These are phyloP conservation scores for Aspergillus wentii DNA, from an alignment of 495 filamentous ascomycete species.

Conservation along the genomic window DNA sequence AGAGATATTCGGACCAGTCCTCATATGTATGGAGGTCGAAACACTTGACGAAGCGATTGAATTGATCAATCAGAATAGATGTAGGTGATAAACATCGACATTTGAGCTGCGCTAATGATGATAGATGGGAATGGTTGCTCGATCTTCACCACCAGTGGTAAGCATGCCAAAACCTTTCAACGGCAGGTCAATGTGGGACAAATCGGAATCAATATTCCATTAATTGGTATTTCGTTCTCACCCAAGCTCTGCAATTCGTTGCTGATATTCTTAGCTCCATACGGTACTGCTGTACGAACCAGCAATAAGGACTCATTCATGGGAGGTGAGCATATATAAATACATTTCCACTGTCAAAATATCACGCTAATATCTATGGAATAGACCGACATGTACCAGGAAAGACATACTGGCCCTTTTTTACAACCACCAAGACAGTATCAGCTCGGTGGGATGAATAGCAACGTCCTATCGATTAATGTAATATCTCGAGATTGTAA, in stretches of 20 bases:
- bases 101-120: background rate
- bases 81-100: no score
- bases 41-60: slow-evolving; percentile 23
- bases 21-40: slow-evolving; percentile 24
- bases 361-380: background rate
- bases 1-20: slow-evolving; percentile 27
- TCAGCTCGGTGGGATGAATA: slow-evolving; percentile 23
- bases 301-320: slow-evolving; percentile 26
- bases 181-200: slow-evolving; percentile 22
- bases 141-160: slow-evolving; percentile 23
- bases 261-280: slow-evolving; percentile 13
- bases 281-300: slow-evolving; percentile 19
- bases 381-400: slow-evolving; percentile 24
- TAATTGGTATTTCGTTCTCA: slow-evolving; percentile 14
- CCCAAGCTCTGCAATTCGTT: no score
- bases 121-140: slow-evolving; percentile 24
- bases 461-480: no score
- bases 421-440: slow-evolving; percentile 20
- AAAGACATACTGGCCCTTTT: slow-evolving; percentile 27
- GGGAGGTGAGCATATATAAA: slow-evolving; percentile 15
- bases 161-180: slow-evolving; percentile 21
- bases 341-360: background rate
- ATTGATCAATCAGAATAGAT: slow-evolving; percentile 26
- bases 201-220: slow-evolving; percentile 26
- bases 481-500: no score